Percentiles rank a stretch among this genome's conserved stretches.
These are phyloP conservation scores for Colletotrichum caudatum DNA, from an alignment of 2,329 filamentous ascomycete species.

Conservation along the genomic window DNA sequence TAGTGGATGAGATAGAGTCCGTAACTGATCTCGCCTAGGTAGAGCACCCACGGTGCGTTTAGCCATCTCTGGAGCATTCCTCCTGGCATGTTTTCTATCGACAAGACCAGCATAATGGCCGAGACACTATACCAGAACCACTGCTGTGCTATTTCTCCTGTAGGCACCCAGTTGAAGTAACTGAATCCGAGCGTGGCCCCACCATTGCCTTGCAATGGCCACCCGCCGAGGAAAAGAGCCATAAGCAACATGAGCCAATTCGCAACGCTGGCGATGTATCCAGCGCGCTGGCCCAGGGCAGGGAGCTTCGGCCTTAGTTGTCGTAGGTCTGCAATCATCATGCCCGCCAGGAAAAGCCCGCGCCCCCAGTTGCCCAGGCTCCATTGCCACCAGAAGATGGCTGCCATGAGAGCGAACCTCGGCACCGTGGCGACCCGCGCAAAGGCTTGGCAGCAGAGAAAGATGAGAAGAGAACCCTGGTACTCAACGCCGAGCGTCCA, in stretches of 20 bases:
- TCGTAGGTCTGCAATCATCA: constrained; percentile 5
- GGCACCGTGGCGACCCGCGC: constrained; percentile 59
- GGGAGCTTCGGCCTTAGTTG: background rate
- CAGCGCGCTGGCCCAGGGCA: background rate
- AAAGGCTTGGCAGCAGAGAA: constrained; percentile 63
- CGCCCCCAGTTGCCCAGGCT: constrained; percentile 13
- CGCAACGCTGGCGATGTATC: background rate
- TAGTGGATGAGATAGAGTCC: constrained; percentile 5
- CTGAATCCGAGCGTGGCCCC: background rate
- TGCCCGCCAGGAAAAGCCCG: constrained; percentile 27
- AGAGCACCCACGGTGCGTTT: background rate
- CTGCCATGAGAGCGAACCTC: constrained; percentile 53
- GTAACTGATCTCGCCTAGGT: constrained; percentile 5
- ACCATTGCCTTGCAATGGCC: background rate
- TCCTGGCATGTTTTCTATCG: background rate
- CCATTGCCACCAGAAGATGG: constrained; percentile 57
- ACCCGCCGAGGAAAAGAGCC: background rate
- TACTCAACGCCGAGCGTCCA: constrained; percentile 75
- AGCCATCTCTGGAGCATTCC: background rate
- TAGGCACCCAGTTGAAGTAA: background rate
- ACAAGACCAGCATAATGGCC: background rate
- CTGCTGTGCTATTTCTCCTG: background rate
- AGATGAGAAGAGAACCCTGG: constrained; percentile 68
- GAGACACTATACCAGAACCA: background rate
- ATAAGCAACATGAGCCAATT: background rate